These are phyloP conservation scores for Mucor plumbeus DNA, from an alignment of 371 early-diverging fungal species.

Conservation along the genomic window DNA sequence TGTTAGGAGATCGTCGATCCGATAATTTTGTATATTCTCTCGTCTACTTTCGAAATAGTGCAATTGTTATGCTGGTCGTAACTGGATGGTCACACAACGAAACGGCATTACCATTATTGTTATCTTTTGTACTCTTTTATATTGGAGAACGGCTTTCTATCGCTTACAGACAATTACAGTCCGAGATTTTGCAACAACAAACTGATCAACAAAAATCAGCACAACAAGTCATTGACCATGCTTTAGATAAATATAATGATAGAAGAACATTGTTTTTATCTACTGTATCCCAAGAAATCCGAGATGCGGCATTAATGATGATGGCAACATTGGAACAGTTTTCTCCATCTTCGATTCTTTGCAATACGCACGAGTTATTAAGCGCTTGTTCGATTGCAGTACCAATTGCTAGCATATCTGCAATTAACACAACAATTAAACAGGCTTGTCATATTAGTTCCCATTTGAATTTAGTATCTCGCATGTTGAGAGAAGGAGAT, in stretches of 20 bases:
- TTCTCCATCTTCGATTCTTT: slow-evolving; percentile 45
- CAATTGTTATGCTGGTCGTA: slow-evolving; percentile 3
- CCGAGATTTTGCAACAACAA: neutral
- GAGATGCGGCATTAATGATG: slow-evolving; percentile 57
- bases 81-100: neutral
- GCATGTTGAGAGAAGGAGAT: slow-evolving; percentile 21
- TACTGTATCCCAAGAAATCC: slow-evolving; percentile 56
- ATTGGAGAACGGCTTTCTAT: slow-evolving; percentile 1
- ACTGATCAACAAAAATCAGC: neutral
- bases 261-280: slow-evolving; percentile 31
- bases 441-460: slow-evolving; percentile 48
- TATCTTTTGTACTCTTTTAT: neutral
- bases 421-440: slow-evolving; percentile 50
- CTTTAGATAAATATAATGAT: slow-evolving; percentile 31
- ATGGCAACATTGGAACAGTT: slow-evolving; percentile 61
- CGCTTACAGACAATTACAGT: neutral
- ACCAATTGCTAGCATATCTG: slow-evolving; percentile 55
- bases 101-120: neutral
- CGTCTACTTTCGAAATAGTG: slow-evolving; percentile 9
- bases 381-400: slow-evolving; percentile 61
- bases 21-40: neutral
- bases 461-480: slow-evolving; percentile 30
- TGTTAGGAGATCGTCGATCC: neutral
- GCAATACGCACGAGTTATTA: slow-evolving; percentile 51
- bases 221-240: slow-evolving; percentile 28